phyloP scores from a whole-genome alignment of 140 eudicot genomes.

The Senecio squalidus region DNA sequence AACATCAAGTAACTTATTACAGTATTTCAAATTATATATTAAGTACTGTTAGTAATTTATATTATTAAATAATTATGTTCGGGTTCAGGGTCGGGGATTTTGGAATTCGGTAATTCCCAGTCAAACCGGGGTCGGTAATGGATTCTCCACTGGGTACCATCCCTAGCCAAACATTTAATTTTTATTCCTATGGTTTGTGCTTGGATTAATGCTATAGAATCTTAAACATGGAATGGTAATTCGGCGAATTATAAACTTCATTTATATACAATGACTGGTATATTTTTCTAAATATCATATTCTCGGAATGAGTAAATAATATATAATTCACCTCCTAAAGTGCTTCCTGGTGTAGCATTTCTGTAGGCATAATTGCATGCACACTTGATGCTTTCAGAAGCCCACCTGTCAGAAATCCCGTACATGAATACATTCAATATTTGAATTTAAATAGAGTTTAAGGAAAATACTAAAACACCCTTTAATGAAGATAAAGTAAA shows the following conservation, averaged over 20 bases:
- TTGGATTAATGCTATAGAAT: background rate
- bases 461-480: background rate
- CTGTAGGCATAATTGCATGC: conserved; percentile 86
- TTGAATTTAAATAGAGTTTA: background rate
- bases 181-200: background rate
- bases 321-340: conserved; percentile 55
- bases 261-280: background rate
- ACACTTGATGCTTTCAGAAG: conserved; percentile 70
- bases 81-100: too few species aligned
- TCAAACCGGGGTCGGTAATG: background rate
- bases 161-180: background rate
- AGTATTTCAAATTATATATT: too few species aligned
- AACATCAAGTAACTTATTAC: too few species aligned
- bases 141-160: background rate
- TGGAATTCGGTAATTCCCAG: too few species aligned
- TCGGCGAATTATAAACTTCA: background rate
- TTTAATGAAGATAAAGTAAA: conserved; percentile 6
- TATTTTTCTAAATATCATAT: background rate
- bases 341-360: conserved; percentile 96
- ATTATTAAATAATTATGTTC: too few species aligned
- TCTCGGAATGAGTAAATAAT: background rate
- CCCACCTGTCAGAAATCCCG: conserved; percentile 52
- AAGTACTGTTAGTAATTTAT: too few species aligned
- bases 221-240: background rate
- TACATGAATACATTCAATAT: background rate